Percentiles rank a stretch among this genome's conserved stretches.
Evolutionary conservation across 192 early-diverging fungal species (phyloP).

Genomic region (Irineochytrium annulatum): DNA sequence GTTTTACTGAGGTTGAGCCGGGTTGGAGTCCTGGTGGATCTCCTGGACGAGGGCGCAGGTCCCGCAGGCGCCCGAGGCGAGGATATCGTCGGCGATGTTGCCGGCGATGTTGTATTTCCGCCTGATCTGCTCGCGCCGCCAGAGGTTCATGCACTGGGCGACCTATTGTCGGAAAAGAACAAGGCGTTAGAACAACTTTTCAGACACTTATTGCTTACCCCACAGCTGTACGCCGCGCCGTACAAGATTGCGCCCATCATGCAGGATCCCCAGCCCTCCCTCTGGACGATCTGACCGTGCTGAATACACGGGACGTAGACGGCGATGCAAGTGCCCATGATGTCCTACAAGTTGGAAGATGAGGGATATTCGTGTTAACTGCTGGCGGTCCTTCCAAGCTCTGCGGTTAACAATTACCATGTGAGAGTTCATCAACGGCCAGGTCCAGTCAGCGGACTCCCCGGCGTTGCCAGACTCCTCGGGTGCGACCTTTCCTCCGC

Average conservation of each 20-base stretch:
- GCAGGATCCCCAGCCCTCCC: constrained; percentile 4
- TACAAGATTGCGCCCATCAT: not conserved
- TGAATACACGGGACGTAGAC: constrained; percentile 2
- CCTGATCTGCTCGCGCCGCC: not conserved
- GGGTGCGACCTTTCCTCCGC: constrained; percentile 1
- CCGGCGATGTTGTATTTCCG: constrained; percentile 1
- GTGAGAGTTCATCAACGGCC: constrained; percentile 5
- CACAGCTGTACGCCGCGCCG: not conserved
- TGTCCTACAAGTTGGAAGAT: not conserved
- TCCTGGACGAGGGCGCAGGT: constrained; percentile 9
- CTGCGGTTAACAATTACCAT: constrained; percentile 1
- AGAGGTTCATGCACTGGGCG: not conserved
- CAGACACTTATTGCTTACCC: too few species aligned
- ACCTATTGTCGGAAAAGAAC: not conserved
- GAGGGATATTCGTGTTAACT: not conserved
- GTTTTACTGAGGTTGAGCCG: too few species aligned
- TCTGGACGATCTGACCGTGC: constrained; percentile 3
- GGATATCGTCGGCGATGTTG: constrained; percentile 7
- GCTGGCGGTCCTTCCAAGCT: too few species aligned
- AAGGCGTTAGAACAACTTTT: not conserved
- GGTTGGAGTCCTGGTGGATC: not conserved
- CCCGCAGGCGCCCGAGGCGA: not conserved
- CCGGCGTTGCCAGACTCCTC: constrained; percentile 4
- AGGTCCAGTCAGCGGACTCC: not conserved
- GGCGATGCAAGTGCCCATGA: not conserved